phyloP scores from a whole-genome alignment of 2,329 filamentous ascomycete genomes.

The Penicillium sclerotiorum region DNA sequence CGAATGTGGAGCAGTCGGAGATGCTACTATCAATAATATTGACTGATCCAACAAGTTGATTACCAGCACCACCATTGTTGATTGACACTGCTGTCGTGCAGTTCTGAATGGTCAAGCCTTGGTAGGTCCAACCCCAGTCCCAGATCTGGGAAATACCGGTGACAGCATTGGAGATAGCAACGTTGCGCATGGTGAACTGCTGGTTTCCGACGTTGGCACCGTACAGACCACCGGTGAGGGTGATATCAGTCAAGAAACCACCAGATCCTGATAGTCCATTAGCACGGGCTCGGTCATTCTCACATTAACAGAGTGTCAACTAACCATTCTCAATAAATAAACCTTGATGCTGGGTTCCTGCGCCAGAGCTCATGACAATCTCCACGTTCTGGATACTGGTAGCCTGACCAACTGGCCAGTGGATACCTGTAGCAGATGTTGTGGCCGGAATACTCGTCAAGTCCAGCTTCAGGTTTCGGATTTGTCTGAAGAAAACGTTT shows the following conservation, averaged over 20 bases:
- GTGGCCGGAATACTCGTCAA: conserved; percentile 42
- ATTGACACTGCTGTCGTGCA: conserved; percentile 58
- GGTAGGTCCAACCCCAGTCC: conserved; percentile 64
- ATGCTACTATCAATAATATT: conserved; percentile 61
- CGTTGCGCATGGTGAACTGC: conserved; percentile 63
- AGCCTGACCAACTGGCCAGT: conserved; percentile 59
- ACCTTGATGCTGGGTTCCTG: conserved; percentile 56
- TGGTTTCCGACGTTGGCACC: conserved; percentile 66
- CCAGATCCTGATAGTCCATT: conserved; percentile 57
- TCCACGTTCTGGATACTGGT: conserved; percentile 65
- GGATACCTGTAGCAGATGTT: conserved; percentile 44
- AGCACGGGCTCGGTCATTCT: too few species aligned
- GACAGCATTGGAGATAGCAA: conserved; percentile 55
- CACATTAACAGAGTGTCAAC: too few species aligned
- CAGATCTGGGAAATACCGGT: conserved; percentile 61
- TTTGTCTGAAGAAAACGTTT: conserved; percentile 66
- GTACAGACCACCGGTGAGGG: conserved; percentile 63
- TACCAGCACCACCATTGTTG: conserved; percentile 42
- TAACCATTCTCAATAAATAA: conserved; percentile 62
- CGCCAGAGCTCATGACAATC: conserved; percentile 57
- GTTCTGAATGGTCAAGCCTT: conserved; percentile 55
- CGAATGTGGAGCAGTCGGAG: conserved; percentile 52
- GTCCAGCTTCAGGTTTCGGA: conserved; percentile 68
- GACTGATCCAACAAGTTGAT: conserved; percentile 57
- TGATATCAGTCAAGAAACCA: conserved; percentile 62